phyloP scores from a whole-genome alignment of 768 basidiomycete species.

The Pulveroboletus sp. region DNA sequence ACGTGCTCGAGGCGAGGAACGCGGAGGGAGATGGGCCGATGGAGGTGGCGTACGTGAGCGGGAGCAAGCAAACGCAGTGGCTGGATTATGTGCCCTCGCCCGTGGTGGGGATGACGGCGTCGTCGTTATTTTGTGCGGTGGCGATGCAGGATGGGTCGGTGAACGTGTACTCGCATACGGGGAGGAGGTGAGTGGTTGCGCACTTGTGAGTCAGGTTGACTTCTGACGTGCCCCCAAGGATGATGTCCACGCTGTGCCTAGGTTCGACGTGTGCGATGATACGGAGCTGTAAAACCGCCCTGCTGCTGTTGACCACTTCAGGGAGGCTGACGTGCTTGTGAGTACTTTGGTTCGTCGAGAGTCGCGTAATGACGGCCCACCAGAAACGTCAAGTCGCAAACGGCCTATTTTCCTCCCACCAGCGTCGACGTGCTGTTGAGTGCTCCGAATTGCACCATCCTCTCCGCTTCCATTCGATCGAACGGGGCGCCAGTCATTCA shows the following conservation, averaged over 20 bases:
- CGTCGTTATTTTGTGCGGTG: slow-evolving; percentile 66
- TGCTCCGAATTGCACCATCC: slow-evolving; percentile 55
- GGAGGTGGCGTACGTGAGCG: slow-evolving; percentile 62
- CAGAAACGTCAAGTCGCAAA: slow-evolving; percentile 75
- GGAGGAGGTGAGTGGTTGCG: slow-evolving; percentile 59
- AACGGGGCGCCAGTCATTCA: slow-evolving; percentile 79
- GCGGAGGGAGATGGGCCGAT: slow-evolving; percentile 58
- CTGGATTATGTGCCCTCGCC: slow-evolving; percentile 81
- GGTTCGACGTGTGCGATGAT: slow-evolving; percentile 69
- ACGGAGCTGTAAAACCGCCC: slow-evolving; percentile 55
- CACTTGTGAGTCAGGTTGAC: not conserved
- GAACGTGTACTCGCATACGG: slow-evolving; percentile 80
- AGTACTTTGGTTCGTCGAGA: slow-evolving; percentile 13
- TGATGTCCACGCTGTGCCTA: slow-evolving; percentile 73
- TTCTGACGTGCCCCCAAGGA: slow-evolving; percentile 38
- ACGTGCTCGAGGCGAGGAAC: slow-evolving; percentile 76
- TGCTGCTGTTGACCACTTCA: slow-evolving; percentile 69
- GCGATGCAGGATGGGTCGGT: slow-evolving; percentile 76
- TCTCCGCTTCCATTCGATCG: slow-evolving; percentile 62
- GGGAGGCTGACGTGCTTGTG: slow-evolving; percentile 79
- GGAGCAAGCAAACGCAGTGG: slow-evolving; percentile 80
- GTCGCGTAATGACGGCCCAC: slow-evolving; percentile 4
- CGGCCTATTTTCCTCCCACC: slow-evolving; percentile 60
- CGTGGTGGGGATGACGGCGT: slow-evolving; percentile 62
- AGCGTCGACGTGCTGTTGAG: slow-evolving; percentile 59